Evolutionary conservation across 176 grass and related monocot species (phyloP).

Genomic region (Triticum monococcum): DNA sequence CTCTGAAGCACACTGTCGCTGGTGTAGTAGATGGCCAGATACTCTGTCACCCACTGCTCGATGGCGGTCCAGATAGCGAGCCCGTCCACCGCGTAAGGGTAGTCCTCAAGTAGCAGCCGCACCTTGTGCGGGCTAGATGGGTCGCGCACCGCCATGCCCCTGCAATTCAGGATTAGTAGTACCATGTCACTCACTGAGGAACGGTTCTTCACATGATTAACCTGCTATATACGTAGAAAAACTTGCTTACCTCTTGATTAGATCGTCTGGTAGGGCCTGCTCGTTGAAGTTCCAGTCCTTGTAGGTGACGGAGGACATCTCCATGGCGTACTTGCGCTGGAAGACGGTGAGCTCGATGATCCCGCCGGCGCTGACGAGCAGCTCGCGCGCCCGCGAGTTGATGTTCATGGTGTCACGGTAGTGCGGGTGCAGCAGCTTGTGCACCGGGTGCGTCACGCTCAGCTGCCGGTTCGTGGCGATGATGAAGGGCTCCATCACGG

Average conservation of each 20-base stretch:
- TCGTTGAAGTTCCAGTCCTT: slow-evolving; percentile 5
- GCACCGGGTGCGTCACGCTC: neutral
- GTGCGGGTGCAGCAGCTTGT: neutral
- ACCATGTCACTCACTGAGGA: neutral
- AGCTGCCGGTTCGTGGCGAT: slow-evolving; percentile 6
- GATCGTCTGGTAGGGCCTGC: neutral
- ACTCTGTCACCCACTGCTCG: slow-evolving; percentile 53
- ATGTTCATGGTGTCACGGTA: slow-evolving; percentile 1
- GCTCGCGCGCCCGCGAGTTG: neutral
- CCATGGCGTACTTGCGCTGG: slow-evolving; percentile 1
- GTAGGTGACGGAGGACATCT: neutral
- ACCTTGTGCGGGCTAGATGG: slow-evolving; percentile 44
- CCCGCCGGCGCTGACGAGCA: neutral
- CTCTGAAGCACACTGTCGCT: slow-evolving; percentile 37
- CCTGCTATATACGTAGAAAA: too few species aligned
- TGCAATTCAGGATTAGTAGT: neutral
- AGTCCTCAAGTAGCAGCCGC: slow-evolving; percentile 25
- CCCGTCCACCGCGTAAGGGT: slow-evolving; percentile 44
- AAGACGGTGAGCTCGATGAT: neutral
- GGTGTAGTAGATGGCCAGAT: slow-evolving; percentile 53
- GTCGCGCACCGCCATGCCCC: slow-evolving; percentile 24
- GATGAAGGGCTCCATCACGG: neutral
- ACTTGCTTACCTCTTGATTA: neutral
- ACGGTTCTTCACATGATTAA: neutral
- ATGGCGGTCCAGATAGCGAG: slow-evolving; percentile 53